phyloP scores from a whole-genome alignment of 2,329 filamentous ascomycete genomes.

The Fusarium secorum region DNA sequence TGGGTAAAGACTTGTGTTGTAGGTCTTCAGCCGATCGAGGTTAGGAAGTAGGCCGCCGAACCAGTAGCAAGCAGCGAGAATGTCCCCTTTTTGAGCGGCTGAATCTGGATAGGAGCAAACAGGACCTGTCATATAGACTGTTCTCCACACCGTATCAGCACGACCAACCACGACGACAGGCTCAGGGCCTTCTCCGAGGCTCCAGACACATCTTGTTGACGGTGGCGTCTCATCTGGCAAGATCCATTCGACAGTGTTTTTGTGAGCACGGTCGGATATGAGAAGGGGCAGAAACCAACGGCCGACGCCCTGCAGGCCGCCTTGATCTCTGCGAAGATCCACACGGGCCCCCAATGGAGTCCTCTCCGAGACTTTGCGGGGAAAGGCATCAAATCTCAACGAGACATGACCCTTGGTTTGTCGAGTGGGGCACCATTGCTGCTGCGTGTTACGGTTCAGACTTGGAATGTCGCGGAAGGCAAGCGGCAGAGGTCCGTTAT shows the following conservation, averaged over 20 bases:
- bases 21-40: rapidly evolving
- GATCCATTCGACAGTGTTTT: neutral
- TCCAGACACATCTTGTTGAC: neutral
- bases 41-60: neutral
- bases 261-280: neutral
- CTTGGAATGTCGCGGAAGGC: neutral
- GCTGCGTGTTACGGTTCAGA: neutral
- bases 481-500: neutral
- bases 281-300: neutral
- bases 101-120: neutral
- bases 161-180: neutral
- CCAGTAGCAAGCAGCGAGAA: neutral
- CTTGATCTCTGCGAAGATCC: neutral
- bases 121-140: neutral
- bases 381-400: neutral
- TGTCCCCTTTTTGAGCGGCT: neutral
- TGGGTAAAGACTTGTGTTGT: neutral
- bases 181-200: neutral
- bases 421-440: neutral
- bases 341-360: neutral
- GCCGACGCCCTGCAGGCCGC: neutral
- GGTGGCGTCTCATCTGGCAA: rapidly evolving
- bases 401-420: neutral
- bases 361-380: neutral
- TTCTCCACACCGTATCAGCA: neutral